Evolutionary conservation across 2,329 filamentous ascomycete species (phyloP).

Genomic region (Ampelomyces quisqualis): DNA sequence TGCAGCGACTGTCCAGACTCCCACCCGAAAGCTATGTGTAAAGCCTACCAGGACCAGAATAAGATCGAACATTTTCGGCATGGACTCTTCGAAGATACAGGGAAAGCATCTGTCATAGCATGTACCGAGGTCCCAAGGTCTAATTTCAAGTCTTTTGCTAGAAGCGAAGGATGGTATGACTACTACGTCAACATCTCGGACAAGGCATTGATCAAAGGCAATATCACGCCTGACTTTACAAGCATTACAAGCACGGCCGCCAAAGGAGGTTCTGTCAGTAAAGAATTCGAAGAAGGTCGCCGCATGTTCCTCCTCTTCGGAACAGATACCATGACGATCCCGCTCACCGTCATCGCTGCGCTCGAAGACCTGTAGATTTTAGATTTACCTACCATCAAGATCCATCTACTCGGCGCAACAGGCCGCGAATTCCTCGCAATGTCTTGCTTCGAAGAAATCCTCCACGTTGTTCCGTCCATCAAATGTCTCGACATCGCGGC

Average conservation of each 20-base stretch:
- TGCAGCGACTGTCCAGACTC: conserved; percentile 11
- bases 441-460: conserved; percentile 18
- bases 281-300: conserved; percentile 15
- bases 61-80: conserved; percentile 19
- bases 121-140: conserved; percentile 16
- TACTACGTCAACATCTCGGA: conserved; percentile 22
- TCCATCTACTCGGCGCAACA: conserved; percentile 20
- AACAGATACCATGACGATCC: conserved; percentile 23
- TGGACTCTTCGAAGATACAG: conserved; percentile 20
- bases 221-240: conserved; percentile 16
- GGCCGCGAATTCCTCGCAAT: conserved; percentile 19
- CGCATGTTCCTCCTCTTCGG: conserved; percentile 20
- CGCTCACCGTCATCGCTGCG: conserved; percentile 16
- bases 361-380: conserved; percentile 16
- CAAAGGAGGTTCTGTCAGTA: background rate
- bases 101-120: conserved; percentile 14
- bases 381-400: conserved; percentile 5
- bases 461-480: conserved; percentile 16
- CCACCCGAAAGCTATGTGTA: conserved; percentile 14
- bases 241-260: conserved; percentile 2
- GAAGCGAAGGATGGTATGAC: conserved; percentile 16
- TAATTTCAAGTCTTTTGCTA: conserved; percentile 7
- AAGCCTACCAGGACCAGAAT: conserved; percentile 7
- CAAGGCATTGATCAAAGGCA: conserved; percentile 13
- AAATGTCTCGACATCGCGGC: conserved; percentile 15